Evolutionary conservation across 164 flowering plant species (phyloP).

Genomic region (Tinospora cordifolia): DNA sequence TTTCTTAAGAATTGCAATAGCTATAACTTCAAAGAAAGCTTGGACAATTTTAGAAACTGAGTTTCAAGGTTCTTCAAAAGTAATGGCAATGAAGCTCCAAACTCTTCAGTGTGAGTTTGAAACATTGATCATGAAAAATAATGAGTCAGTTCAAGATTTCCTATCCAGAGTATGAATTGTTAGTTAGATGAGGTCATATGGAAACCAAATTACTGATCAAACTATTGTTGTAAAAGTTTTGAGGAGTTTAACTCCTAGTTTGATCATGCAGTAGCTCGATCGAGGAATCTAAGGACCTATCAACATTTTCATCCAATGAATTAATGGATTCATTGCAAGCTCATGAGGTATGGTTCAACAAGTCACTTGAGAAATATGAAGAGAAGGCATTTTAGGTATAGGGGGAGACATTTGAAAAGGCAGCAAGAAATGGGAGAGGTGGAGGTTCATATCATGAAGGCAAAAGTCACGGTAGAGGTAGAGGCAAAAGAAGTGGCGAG

Average conservation of each 20-base stretch:
- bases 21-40: not conserved
- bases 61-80: not conserved
- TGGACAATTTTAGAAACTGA: not conserved
- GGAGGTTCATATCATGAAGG: too few species aligned
- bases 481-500: not conserved
- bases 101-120: too few species aligned
- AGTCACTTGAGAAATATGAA: not conserved
- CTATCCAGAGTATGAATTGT: not conserved
- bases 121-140: too few species aligned
- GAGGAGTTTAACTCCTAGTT: not conserved
- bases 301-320: not conserved
- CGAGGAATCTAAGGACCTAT: constrained; percentile 11
- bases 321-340: constrained; percentile 1
- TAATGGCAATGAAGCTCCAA: too few species aligned
- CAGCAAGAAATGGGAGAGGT: not conserved
- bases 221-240: constrained; percentile 6
- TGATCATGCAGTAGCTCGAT: constrained; percentile 11
- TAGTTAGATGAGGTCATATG: not conserved
- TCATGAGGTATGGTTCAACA: not conserved
- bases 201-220: not conserved
- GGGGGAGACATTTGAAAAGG: not conserved
- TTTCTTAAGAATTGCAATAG: not conserved
- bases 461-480: not conserved
- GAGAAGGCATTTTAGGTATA: not conserved
- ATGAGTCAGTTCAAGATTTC: not conserved